These are phyloP conservation scores for Xylaria sp. DNA, from an alignment of 2,329 filamentous ascomycete species.

Conservation along the genomic window DNA sequence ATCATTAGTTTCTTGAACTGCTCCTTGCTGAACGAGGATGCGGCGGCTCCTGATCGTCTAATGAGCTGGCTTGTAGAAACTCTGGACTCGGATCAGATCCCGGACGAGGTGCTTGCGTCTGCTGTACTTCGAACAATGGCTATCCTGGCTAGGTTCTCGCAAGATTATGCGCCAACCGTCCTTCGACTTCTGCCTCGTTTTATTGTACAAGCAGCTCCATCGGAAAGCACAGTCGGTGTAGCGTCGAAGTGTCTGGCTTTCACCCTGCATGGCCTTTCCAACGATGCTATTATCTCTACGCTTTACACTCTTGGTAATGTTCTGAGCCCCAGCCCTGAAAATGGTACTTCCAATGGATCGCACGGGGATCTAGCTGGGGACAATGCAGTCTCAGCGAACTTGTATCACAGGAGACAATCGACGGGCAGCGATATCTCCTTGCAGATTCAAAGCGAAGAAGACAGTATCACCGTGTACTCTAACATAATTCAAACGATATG, in stretches of 20 bases:
- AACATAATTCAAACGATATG: conserved; percentile 96
- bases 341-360: conserved; percentile 48
- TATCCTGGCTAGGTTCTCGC: conserved; percentile 69
- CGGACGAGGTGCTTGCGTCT: conserved; percentile 68
- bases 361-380: conserved; percentile 40
- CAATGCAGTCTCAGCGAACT: conserved; percentile 36
- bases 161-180: conserved; percentile 66
- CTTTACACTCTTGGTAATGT: conserved; percentile 96
- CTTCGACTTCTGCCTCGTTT: conserved; percentile 78
- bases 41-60: conserved; percentile 71
- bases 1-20: conserved; percentile 84
- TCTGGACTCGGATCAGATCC: conserved; percentile 75
- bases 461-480: conserved; percentile 68
- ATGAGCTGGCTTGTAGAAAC: conserved; percentile 82
- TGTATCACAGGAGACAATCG: conserved; percentile 53
- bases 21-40: conserved; percentile 72
- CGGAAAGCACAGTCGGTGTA: conserved; percentile 62
- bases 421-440: conserved; percentile 77
- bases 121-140: conserved; percentile 78
- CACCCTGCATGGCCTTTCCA: conserved; percentile 74
- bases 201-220: conserved; percentile 76
- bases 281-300: conserved; percentile 91
- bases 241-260: conserved; percentile 82
- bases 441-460: conserved; percentile 68
- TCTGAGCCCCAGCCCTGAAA: conserved; percentile 65